These are phyloP conservation scores for Boletellus emodensis DNA, from an alignment of 768 basidiomycete genomes.

Conservation along the genomic window DNA sequence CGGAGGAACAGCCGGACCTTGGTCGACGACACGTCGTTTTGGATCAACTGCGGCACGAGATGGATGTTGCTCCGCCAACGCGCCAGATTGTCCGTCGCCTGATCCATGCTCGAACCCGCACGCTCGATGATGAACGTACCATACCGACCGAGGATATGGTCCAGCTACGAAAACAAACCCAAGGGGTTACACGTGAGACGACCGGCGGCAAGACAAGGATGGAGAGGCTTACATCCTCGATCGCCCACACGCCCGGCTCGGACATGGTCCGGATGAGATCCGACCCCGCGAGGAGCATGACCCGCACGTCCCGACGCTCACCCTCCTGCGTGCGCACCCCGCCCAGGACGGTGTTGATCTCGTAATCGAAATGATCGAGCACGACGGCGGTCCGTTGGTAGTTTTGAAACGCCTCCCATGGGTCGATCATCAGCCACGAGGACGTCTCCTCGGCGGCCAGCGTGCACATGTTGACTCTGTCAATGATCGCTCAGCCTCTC, in stretches of 20 bases:
- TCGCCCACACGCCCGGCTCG: slow-evolving; percentile 97
- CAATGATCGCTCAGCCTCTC: slow-evolving; percentile 23
- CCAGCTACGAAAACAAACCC: slow-evolving; percentile 64
- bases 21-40: slow-evolving; percentile 95
- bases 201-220: not conserved
- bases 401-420: slow-evolving; percentile 94
- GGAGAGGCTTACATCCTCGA: slow-evolving; percentile 75
- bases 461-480: slow-evolving; percentile 82
- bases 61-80: slow-evolving; percentile 82
- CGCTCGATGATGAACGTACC: slow-evolving; percentile 95
- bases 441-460: slow-evolving; percentile 88
- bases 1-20: slow-evolving; percentile 82
- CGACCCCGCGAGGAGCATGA: slow-evolving; percentile 96
- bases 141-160: slow-evolving; percentile 93
- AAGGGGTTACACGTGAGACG: slow-evolving; percentile 6
- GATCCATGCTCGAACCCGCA: slow-evolving; percentile 88
- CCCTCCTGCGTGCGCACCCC: slow-evolving; percentile 74
- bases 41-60: slow-evolving; percentile 89
- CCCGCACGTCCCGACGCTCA: slow-evolving; percentile 67
- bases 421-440: slow-evolving; percentile 94
- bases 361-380: slow-evolving; percentile 93
- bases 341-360: slow-evolving; percentile 83
- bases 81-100: slow-evolving; percentile 70
- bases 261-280: slow-evolving; percentile 98
- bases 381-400: slow-evolving; percentile 98